Conservation (phyloP, 75 land plant genomes). For the Pinus albicaulis region DNA sequence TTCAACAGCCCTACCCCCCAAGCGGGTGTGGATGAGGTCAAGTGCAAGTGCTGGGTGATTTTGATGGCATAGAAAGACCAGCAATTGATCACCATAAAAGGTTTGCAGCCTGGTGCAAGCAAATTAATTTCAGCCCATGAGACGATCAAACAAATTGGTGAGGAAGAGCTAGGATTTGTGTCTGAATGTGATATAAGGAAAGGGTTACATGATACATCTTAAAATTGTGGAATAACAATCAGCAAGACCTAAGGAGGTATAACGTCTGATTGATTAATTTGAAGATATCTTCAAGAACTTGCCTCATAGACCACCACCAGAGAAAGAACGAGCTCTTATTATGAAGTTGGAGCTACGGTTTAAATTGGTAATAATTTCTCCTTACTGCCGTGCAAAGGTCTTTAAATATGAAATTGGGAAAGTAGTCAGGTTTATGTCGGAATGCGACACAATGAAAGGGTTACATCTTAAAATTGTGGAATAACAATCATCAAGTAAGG, state of each 20-base stretch:
- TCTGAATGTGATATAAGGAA: background rate
- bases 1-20: too few relatives aligned
- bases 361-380: background rate
- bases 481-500: background rate
- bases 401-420: slow-evolving; percentile 1
- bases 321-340: background rate
- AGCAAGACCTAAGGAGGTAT: background rate
- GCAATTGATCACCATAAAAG: background rate
- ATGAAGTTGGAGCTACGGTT: background rate
- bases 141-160: background rate
- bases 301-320: background rate
- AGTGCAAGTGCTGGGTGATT: background rate
- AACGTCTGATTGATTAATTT: background rate
- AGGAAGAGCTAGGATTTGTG: background rate
- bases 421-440: background rate
- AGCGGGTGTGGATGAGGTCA: too few relatives aligned
- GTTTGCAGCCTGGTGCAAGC: background rate
- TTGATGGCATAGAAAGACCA: background rate
- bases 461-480: background rate
- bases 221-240: background rate
- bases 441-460: background rate
- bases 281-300: background rate
- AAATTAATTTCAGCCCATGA: background rate
- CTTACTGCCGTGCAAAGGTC: background rate
- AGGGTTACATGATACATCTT: background rate